Evolutionary conservation across 768 basidiomycete species (phyloP), one percentile per base, ranked within the genome.

Genomic region (Chalciporus pseudorubinellus): DNA sequence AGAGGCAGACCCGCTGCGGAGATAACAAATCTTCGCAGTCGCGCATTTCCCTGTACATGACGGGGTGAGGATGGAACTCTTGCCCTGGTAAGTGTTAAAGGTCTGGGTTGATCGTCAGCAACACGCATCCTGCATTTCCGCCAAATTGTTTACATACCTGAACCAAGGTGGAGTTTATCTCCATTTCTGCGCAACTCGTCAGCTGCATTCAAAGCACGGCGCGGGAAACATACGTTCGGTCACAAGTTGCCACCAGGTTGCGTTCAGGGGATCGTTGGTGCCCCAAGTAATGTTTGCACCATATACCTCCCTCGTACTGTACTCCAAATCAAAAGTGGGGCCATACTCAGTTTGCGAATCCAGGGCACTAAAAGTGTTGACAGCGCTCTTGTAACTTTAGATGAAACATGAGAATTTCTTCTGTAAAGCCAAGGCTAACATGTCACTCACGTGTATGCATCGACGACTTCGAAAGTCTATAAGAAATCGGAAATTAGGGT

Each of bases 231-330:
- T 50, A 83, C 85, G 77, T 69, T 89, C 86, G 10, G 88, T 89
- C 38, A 90, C 85, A 41, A 67, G 78, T 59, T 89, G 88, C 88
- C 88, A 90, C 83, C 85, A 90, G 10, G 89, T 89, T 7, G 85
- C 85, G 53, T 90, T 90, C 55, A 91, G 67, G 0, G 88, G 88
- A 61, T 87, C 87, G 48, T 75, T 72, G 3, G 70, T 63, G 22
- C 74, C 72, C 88, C 88, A 90, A 29, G 77, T 72, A 1, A 74
- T 66, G 47, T 68, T 79, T 33, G 60, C 62, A 28, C 86, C 88
- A 52, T 88, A 91, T 0, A 83, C 72, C 48, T 80, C 74, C 39
- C 88, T 82, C 21, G 87, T 84, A 59, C 72, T 84, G 62, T 90
- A 91, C 67, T 90, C 89, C 31, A 70, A 67, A 21, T 63, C 60